Conservation (phyloP, 169 alveolate genomes). For the Hammondia hammondi region DNA sequence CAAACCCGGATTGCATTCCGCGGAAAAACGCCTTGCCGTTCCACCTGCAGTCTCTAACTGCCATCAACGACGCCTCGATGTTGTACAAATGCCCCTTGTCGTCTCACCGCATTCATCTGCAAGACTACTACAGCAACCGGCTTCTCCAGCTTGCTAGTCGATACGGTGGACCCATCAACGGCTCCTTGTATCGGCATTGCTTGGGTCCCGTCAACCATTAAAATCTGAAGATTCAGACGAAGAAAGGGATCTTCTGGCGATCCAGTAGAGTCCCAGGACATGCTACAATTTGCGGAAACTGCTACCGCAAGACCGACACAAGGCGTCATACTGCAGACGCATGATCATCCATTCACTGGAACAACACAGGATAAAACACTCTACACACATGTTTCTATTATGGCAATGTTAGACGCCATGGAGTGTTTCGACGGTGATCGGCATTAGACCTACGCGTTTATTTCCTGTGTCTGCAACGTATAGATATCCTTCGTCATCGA, state of each 20-base stretch:
- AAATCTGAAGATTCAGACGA: not conserved
- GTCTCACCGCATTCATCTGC: not conserved
- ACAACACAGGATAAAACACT: not conserved
- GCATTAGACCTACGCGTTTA: not conserved
- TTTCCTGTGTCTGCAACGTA: conserved; percentile 61
- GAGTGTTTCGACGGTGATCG: not conserved
- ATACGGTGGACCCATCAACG: not conserved
- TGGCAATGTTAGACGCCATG: not conserved
- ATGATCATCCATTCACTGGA: not conserved
- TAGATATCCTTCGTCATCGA: conserved; percentile 3
- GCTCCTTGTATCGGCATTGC: not conserved
- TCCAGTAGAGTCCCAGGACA: too few species aligned
- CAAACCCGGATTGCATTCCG: too few species aligned
- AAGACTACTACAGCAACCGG: not conserved
- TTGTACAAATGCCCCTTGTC: too few species aligned
- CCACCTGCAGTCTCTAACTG: too few species aligned
- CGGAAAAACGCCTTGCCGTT: too few species aligned
- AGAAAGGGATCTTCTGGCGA: not conserved
- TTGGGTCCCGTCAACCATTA: not conserved
- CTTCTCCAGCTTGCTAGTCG: not conserved
- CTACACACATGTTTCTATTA: not conserved
- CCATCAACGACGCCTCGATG: too few species aligned
- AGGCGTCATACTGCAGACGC: not conserved
- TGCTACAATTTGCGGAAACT: too few species aligned
- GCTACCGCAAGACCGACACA: too few species aligned